Evolutionary conservation across 371 early-diverging fungal genomes (phyloP).

Genomic region (Mucor racemosus): DNA sequence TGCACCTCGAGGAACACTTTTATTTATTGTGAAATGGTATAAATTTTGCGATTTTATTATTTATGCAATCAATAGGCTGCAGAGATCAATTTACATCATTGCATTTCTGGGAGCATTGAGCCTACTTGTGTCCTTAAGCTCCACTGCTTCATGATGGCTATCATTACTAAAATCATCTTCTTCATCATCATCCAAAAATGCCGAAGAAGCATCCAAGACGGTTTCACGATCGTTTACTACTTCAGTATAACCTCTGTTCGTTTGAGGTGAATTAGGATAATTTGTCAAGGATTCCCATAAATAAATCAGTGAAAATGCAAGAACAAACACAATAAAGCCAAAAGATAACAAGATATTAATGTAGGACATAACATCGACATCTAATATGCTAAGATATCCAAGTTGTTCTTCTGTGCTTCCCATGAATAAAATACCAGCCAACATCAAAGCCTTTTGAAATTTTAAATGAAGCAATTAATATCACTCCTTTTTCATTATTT

Average conservation of each 20-base stretch:
- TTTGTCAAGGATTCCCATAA: conserved; percentile 48
- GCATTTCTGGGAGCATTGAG: neutral
- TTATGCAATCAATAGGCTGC: too few relatives aligned
- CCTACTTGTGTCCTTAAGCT: conserved; percentile 24
- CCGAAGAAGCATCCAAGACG: conserved; percentile 20
- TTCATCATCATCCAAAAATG: conserved; percentile 33
- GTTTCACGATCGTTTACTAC: conserved; percentile 18
- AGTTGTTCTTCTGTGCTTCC: conserved; percentile 67
- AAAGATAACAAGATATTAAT: conserved; percentile 62
- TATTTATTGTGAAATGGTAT: too few relatives aligned
- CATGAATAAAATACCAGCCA: conserved; percentile 70
- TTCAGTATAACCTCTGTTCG: conserved; percentile 29
- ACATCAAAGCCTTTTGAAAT: conserved; percentile 42
- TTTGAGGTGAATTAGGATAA: conserved; percentile 24
- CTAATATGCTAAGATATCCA: conserved; percentile 37
- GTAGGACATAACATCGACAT: conserved; percentile 62
- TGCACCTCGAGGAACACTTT: too few relatives aligned
- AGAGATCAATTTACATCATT: neutral
- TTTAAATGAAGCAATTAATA: too few relatives aligned
- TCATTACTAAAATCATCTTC: conserved; percentile 12
- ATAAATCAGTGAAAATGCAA: conserved; percentile 51
- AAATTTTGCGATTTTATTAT: too few relatives aligned
- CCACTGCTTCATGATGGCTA: conserved; percentile 20
- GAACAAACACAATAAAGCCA: conserved; percentile 62
- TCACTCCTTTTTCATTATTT: too few relatives aligned